phyloP scores from a whole-genome alignment of 768 basidiomycete genomes.

The Russula sp. region DNA sequence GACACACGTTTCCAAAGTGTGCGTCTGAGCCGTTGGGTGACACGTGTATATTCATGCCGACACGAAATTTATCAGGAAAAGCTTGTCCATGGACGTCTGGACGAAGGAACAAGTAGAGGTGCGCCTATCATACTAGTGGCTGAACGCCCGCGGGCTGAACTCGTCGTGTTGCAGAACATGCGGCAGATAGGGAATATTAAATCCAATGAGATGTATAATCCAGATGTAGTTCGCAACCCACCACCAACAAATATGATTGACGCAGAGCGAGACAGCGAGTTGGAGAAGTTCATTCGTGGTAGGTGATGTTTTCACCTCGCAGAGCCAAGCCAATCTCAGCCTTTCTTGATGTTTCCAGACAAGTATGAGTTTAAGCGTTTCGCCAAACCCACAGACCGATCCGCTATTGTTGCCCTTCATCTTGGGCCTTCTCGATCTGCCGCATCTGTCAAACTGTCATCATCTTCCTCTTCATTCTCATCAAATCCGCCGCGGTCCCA shows the following conservation, averaged over 20 bases:
- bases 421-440: conserved; percentile 32
- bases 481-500: conserved; percentile 20
- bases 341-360: conserved; percentile 35
- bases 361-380: conserved; percentile 79
- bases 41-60: neutral
- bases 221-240: conserved; percentile 75
- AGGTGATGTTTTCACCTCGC: conserved; percentile 30
- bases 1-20: conserved; percentile 93
- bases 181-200: conserved; percentile 72
- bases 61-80: conserved; percentile 53
- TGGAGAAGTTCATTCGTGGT: conserved; percentile 89
- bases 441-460: conserved; percentile 18
- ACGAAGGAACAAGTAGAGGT: conserved; percentile 86
- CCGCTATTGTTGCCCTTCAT: conserved; percentile 28
- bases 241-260: conserved; percentile 78
- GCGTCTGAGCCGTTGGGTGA: conserved; percentile 30
- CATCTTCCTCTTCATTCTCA: conserved; percentile 5
- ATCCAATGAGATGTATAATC: conserved; percentile 76
- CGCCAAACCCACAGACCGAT: conserved; percentile 32
- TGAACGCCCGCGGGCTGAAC: conserved; percentile 14
- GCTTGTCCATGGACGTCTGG: conserved; percentile 84
- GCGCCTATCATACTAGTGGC: conserved; percentile 26
- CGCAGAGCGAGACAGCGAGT: conserved; percentile 77
- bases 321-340: neutral
- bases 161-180: conserved; percentile 54